These are phyloP conservation scores for Podaxis pistillaris DNA, from an alignment of 768 basidiomycete genomes.

Conservation along the genomic window DNA sequence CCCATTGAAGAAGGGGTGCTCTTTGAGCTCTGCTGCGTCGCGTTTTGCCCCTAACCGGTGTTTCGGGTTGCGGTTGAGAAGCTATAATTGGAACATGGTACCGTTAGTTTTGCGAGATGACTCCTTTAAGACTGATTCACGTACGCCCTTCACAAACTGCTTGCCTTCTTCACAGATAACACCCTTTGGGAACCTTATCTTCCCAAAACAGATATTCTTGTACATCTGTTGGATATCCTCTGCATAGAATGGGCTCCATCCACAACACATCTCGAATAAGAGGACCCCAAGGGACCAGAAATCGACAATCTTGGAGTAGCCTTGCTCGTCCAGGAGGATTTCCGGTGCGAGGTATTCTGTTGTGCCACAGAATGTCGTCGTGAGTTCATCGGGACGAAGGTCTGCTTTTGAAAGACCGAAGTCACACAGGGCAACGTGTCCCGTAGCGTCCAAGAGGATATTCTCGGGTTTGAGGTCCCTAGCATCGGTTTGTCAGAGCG, in stretches of 20 bases:
- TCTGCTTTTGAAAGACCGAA: slow-evolving; percentile 98
- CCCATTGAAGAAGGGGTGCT: slow-evolving; percentile 87
- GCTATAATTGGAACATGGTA: slow-evolving; percentile 43
- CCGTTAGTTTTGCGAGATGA: background rate
- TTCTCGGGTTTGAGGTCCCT: slow-evolving; percentile 98
- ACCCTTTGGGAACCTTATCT: slow-evolving; percentile 96
- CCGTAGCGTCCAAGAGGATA: slow-evolving; percentile 96
- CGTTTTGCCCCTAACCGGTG: slow-evolving; percentile 90
- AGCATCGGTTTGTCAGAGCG: background rate
- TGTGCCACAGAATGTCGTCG: slow-evolving; percentile 99
- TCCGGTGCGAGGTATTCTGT: slow-evolving; percentile 99
- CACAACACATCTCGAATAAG: slow-evolving; percentile 99
- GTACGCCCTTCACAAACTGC: slow-evolving; percentile 96
- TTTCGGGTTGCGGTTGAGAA: slow-evolving; percentile 97
- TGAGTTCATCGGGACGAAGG: slow-evolving; percentile 87
- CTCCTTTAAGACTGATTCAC: slow-evolving; percentile 24
- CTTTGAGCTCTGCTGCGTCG: slow-evolving; percentile 92
- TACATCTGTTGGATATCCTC: slow-evolving; percentile 99
- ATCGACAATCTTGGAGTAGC: slow-evolving; percentile 97
- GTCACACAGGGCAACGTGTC: slow-evolving; percentile 97
- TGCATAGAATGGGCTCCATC: slow-evolving; percentile 99
- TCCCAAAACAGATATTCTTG: slow-evolving; percentile 97
- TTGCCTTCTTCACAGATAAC: slow-evolving; percentile 98
- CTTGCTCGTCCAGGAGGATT: slow-evolving; percentile 97
- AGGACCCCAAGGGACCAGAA: slow-evolving; percentile 97